A percentile compares a stretch with the other conserved stretches of the same genome.
Evolutionary conservation across 2,329 filamentous ascomycete genomes (phyloP).

Genomic region (Fusarium lateritium): DNA sequence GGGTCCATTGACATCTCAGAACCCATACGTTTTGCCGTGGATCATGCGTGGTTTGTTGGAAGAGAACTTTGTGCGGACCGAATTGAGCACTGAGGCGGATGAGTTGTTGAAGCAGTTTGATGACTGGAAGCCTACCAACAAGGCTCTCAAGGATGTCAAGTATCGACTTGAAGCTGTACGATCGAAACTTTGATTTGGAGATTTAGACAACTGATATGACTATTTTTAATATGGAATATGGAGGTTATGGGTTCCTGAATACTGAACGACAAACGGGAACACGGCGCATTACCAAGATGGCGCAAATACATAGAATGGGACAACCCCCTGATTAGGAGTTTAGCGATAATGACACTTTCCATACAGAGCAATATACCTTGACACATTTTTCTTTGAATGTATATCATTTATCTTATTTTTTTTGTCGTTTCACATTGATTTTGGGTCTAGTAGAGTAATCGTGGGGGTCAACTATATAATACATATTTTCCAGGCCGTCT

Average conservation of each 20-base stretch:
- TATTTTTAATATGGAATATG: neutral
- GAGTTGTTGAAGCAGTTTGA: constrained; percentile 91
- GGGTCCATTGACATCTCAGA: constrained; percentile 67
- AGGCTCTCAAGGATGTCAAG: constrained; percentile 95
- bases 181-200: constrained; percentile 75
- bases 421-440: constrained; percentile 24
- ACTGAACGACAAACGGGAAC: constrained; percentile 2
- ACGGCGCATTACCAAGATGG: constrained; percentile 14
- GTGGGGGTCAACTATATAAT: constrained; percentile 35
- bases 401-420: constrained; percentile 1
- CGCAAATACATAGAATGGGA: constrained; percentile 28
- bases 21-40: constrained; percentile 94
- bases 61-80: constrained; percentile 89
- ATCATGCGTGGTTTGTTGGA: constrained; percentile 94
- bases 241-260: neutral
- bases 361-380: constrained; percentile 24
- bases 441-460: constrained; percentile 43
- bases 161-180: constrained; percentile 92
- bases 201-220: neutral
- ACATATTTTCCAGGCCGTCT: constrained; percentile 32
- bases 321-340: constrained; percentile 27
- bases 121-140: constrained; percentile 90
- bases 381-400: neutral
- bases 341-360: constrained; percentile 10
- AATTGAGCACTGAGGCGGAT: constrained; percentile 82